Percentiles rank a stretch among this genome's conserved stretches.
phyloP scores from a whole-genome alignment of 768 basidiomycete genomes.

The Lactifluus echinatus region DNA sequence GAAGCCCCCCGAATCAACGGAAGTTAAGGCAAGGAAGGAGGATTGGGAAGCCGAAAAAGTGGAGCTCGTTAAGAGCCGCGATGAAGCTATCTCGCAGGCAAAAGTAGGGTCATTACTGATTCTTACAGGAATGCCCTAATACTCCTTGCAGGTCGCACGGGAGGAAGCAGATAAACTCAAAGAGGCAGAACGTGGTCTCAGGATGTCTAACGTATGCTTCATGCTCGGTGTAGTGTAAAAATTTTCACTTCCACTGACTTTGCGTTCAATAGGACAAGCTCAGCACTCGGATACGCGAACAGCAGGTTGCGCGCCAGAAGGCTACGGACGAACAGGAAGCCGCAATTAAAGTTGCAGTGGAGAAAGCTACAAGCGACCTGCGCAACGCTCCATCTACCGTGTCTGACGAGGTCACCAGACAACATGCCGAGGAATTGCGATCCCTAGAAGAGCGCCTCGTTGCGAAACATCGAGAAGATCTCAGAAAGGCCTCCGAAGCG shows the following conservation, averaged over 20 bases:
- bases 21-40: conserved; percentile 25
- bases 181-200: conserved; percentile 22
- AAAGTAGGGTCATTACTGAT: conserved; percentile 36
- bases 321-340: conserved; percentile 41
- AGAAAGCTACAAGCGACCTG: conserved; percentile 44
- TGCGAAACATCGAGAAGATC: conserved; percentile 45
- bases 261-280: conserved; percentile 41
- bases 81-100: conserved; percentile 49
- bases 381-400: conserved; percentile 22
- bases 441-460: conserved; percentile 45
- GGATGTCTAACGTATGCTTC: conserved; percentile 20
- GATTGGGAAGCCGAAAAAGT: conserved; percentile 54
- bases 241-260: background rate
- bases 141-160: conserved; percentile 16
- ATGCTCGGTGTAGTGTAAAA: background rate
- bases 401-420: conserved; percentile 36
- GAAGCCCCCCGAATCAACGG: conserved; percentile 20
- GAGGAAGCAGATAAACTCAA: conserved; percentile 23
- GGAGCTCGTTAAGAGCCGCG: conserved; percentile 47
- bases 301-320: conserved; percentile 45
- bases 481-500: conserved; percentile 38
- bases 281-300: conserved; percentile 34
- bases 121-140: background rate
- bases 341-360: conserved; percentile 48
- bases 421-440: conserved; percentile 53